Evolutionary conservation across 768 basidiomycete genomes (phyloP), one percentile per base, ranked within the genome.

Genomic region (Amanita fuliginea): DNA sequence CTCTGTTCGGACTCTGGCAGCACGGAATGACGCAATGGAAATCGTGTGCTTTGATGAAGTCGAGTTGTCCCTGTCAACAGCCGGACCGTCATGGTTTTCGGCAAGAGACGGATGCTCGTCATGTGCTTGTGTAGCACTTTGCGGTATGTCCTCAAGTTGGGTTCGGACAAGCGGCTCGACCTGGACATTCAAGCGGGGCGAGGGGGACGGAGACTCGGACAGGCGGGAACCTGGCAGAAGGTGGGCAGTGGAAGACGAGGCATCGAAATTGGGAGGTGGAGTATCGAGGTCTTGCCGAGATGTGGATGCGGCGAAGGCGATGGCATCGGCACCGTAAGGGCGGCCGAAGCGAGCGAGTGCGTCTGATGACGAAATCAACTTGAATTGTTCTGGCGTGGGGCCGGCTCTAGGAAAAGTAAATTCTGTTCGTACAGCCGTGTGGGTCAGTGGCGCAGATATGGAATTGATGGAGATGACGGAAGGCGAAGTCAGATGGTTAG

Each of bases 261-360:
- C 56, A 39, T 78, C 75, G 58, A 81, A 82, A 42, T 71, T 77
- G 13, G 80, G 81, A 13, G 80, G 81, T 0, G 76, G 80, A 1
- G 76, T 77, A 3, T 64, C 63, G 56, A 75, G 57, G 33, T 68
- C 64, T 26, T 66, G 64, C 42, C 71, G 65, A 35, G 74, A 77
- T 19, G 70, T 56, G 11, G 76, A 75, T 28, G 74, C 70, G 6
- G 76, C 77, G 57, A 70, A 85, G 28, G 81, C 80, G 24, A 83
- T 69, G 3, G 86, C 87, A 57, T 82, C 86, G 9, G 75, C 64
- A 0, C 87, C 86, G 56, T 86, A 90, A 18, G 88, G 88, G 49
- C 83, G 67, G 1, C 83, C 85, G 56, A 88, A 91, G 51, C 75
- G 70, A 33, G 74, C 77, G 51, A 89, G 70, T 3, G 72, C 70